Evolutionary conservation across 441 rosid species (phyloP).

Genomic region (Omphalea diandra): DNA sequence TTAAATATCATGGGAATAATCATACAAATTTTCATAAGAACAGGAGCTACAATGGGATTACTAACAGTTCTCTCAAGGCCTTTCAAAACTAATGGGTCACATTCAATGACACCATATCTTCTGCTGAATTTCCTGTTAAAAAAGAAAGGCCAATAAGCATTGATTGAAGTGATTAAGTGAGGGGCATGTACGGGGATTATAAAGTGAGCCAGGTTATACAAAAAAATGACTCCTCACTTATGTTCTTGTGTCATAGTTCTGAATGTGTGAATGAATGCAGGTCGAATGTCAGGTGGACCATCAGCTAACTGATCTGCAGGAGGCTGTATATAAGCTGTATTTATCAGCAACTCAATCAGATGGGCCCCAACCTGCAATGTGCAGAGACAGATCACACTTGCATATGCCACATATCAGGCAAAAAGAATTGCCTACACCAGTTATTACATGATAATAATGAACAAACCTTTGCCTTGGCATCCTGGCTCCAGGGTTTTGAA

Average conservation of each 20-base stretch:
- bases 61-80: conserved; percentile 93
- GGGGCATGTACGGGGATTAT: conserved; percentile 19
- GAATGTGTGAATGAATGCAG: conserved; percentile 80
- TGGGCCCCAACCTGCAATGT: conserved; percentile 82
- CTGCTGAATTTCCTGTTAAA: conserved; percentile 59
- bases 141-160: conserved; percentile 24
- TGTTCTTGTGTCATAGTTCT: conserved; percentile 48
- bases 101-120: conserved; percentile 82
- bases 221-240: conserved; percentile 42
- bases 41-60: conserved; percentile 16
- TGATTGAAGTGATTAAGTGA: conserved; percentile 15
- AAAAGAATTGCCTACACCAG: not conserved
- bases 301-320: conserved; percentile 61
- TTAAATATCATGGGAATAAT: not conserved
- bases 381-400: conserved; percentile 22
- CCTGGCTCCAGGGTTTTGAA: conserved; percentile 76
- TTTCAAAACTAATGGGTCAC: conserved; percentile 79
- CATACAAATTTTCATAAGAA: conserved; percentile 4
- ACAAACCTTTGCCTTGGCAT: conserved; percentile 77
- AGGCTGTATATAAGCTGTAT: conserved; percentile 83
- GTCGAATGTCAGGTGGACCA: conserved; percentile 76
- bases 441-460: conserved; percentile 19
- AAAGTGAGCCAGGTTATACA: conserved; percentile 8
- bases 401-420: conserved; percentile 14
- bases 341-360: conserved; percentile 70